Evolutionary conservation across 2,329 filamentous ascomycete genomes (phyloP), one percentile per base, ranked within the genome.

Genomic region (Xylogone sp.): DNA sequence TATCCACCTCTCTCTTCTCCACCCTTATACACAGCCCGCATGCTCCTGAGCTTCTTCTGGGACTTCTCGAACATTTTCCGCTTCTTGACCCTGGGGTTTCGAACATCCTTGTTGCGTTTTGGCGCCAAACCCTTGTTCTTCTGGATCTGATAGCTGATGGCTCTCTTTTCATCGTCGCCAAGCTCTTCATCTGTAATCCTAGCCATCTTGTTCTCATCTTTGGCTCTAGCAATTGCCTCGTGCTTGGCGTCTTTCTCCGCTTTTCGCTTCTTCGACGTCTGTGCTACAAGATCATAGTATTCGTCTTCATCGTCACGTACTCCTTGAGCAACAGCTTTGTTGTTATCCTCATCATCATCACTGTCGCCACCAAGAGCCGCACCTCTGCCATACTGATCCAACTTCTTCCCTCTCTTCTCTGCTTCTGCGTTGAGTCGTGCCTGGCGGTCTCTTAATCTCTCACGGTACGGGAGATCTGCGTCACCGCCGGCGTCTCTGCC

Each of bases 51-150:
- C 79, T 97, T 97, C 88, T 97, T 97, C 82, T 93, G 88, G 81
- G 96, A 97, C 70, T 91, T 87, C 67, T 95, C 91, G 69, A 84
- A 99, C 13, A 10, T 27, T 83, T 90, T 90, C 72, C 90, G 84
- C 87, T 97, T 97, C 87, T 97, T 99, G 59, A 97, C 93, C 69
- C 94, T 80, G 31, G 94, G 92, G 74, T 99, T 99, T 57, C 93
- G 79, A 53, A 91, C 87, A 62, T 96, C 92, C 83, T 99, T 97
- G 79, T 88, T 95, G 57, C 93, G 80, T 71, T 88, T 87, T 45
- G 92, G 90, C 53, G 90, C 86, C 56, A 99, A 75, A 27, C 94
- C 94, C 80, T 97, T 97, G 74, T 99, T 99, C 83, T 97, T 97
- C 74, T 92, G 83, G 65, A 99, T 99, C 60, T 86, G 82, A 72